Base-by-base conservation (phyloP, 2,329 filamentous ascomycete species). In the Fusarium nygamai region DNA sequence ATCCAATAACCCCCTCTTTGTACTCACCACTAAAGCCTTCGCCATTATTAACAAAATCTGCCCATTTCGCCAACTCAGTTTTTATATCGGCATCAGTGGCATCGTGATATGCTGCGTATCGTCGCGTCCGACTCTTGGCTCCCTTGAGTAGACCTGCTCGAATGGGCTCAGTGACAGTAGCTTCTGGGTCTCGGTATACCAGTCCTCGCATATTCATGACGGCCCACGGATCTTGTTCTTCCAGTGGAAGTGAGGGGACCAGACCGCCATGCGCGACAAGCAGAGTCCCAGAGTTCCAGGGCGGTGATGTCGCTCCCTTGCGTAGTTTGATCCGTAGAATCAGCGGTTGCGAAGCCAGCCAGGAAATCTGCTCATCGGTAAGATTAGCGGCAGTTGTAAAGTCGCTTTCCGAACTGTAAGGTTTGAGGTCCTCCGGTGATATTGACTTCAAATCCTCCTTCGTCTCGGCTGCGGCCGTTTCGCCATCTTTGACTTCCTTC, bases 131-230 rank as follows among this genome's bases (percentile, higher is more conserved):
- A 22, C 64, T 64, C 29, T 67, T 63, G 1, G 57, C 72, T 12
- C 72, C 75, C 31, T 77, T 77, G 6, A 74, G 16, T 11, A 77
- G 19, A 17, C 56, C 60, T 5, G 53, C 53, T 11, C 63, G 63
- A 12, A 76, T 34, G 1, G 51, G 34, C 17, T 75, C 72, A 9
- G 67, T 17, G 1, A 63, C 57, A 14, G 24, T 50, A 1, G 36
- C 34, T 9, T 43, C 68, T 14, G 51, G 8, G 1, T 59, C 44
- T 6, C 89, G 80, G 63, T 84, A 85, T 73, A 93, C 87, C 61
- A 97, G 88, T 6, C 90, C 93, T 50, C 94, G 90, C 93, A 98
- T 96, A 78, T 93, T 95, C 94, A 97, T 97, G 22, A 93, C 92
- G 46, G 92, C 91, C 79, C 89, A 90, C 0, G 94, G 92, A 80